A percentile compares a stretch with the other conserved stretches of the same genome.
Conservation (phyloP, 1,284 basidiomycete species). For the Tetrapyrgos nigripes region DNA sequence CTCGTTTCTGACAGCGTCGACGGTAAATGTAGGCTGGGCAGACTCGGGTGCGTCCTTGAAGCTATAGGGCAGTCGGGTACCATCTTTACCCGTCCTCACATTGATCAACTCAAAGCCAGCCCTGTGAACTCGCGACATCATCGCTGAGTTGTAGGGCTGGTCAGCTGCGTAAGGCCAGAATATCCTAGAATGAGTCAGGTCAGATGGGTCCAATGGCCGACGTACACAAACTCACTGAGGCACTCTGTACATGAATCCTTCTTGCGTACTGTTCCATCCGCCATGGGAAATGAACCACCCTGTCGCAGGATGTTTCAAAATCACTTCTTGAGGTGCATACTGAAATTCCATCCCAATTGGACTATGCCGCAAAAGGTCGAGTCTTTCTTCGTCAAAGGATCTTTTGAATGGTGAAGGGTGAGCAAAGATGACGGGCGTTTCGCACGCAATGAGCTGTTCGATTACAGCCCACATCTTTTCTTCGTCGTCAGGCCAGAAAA, state of each 20-base stretch:
- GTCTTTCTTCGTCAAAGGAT: slow-evolving; percentile 9
- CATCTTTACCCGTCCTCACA: slow-evolving; percentile 19
- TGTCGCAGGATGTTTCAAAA: slow-evolving; percentile 26
- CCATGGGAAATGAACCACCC: slow-evolving; percentile 31
- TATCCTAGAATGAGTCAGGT: not conserved
- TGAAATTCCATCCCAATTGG: slow-evolving; percentile 18
- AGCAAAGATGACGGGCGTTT: slow-evolving; percentile 21
- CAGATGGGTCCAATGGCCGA: not conserved
- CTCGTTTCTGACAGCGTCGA: slow-evolving; percentile 1
- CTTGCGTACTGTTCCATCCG: slow-evolving; percentile 23
- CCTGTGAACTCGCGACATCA: slow-evolving; percentile 20
- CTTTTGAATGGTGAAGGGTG: not conserved
- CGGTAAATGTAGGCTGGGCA: slow-evolving; percentile 9
- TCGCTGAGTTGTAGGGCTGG: slow-evolving; percentile 23
- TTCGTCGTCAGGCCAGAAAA: slow-evolving; percentile 21
- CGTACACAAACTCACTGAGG: slow-evolving; percentile 2
- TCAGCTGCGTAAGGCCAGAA: slow-evolving; percentile 16
- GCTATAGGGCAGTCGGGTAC: slow-evolving; percentile 13
- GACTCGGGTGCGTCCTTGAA: slow-evolving; percentile 4
- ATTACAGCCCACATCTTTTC: slow-evolving; percentile 24
- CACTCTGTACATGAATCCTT: slow-evolving; percentile 10
- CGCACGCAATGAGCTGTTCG: slow-evolving; percentile 20
- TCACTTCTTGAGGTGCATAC: slow-evolving; percentile 28
- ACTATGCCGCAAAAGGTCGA: slow-evolving; percentile 16
- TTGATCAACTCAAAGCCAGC: slow-evolving; percentile 25